phyloP scores from a whole-genome alignment of 225 moss, liverwort and hornwort genomes.

The Neckera pumila region DNA sequence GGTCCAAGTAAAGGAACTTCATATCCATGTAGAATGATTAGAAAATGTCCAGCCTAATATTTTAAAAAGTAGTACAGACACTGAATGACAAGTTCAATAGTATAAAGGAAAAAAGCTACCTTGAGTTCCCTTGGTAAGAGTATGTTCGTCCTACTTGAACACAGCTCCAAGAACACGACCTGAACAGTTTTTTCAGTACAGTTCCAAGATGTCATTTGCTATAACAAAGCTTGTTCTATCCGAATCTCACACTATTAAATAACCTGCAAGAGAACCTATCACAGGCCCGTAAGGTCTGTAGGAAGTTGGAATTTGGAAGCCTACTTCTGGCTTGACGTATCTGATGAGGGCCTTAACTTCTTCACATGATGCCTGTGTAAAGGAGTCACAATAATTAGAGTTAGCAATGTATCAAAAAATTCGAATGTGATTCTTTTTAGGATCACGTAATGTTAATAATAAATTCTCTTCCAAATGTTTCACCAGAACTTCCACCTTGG shows the following conservation, averaged over 20 bases:
- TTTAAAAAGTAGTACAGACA: not conserved
- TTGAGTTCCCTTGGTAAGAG: constrained; percentile 34
- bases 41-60: not conserved
- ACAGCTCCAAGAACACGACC: constrained; percentile 76
- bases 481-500: not conserved
- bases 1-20: not conserved
- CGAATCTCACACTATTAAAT: not conserved
- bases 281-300: not conserved
- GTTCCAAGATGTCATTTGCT: not conserved
- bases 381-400: not conserved
- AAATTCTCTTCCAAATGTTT: not conserved
- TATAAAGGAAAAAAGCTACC: constrained; percentile 11
- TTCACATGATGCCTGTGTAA: not conserved
- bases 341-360: constrained; percentile 51
- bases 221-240: not conserved
- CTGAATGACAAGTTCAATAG: not conserved
- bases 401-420: not conserved
- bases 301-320: not conserved
- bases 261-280: not conserved
- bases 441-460: not conserved
- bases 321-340: constrained; percentile 59
- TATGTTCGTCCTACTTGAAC: constrained; percentile 43
- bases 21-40: not conserved
- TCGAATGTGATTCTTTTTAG: not conserved
- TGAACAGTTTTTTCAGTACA: not conserved